Conservation (phyloP, 2,329 filamentous ascomycete genomes). For the Blastomyces emzantsi region DNA sequence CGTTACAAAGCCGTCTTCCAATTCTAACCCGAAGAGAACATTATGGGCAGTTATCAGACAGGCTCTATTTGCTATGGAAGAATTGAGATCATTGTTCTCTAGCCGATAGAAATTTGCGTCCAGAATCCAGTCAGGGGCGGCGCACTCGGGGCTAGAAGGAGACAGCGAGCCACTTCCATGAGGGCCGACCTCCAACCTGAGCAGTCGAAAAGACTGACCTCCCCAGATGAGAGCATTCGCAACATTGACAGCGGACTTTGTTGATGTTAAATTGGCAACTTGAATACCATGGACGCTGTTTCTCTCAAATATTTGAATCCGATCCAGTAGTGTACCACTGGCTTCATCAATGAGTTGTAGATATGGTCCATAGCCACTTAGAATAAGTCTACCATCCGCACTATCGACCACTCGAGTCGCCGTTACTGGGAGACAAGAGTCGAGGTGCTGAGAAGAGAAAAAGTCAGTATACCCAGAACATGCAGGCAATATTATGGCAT, state of each 20-base stretch:
- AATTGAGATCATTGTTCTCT: slow-evolving; percentile 20
- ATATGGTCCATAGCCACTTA: slow-evolving; percentile 34
- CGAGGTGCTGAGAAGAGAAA: slow-evolving; percentile 26
- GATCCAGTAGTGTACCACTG: slow-evolving; percentile 23
- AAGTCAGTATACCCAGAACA: slow-evolving; percentile 5
- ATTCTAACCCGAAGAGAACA: slow-evolving; percentile 52
- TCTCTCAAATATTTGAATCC: slow-evolving; percentile 28
- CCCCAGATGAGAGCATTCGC: slow-evolving; percentile 57
- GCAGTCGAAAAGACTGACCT: slow-evolving; percentile 45
- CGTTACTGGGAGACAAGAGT: slow-evolving; percentile 37
- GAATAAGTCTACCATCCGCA: slow-evolving; percentile 23
- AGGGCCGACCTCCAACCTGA: slow-evolving; percentile 25
- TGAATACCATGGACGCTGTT: slow-evolving; percentile 34
- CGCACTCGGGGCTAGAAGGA: slow-evolving; percentile 34
- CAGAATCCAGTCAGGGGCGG: slow-evolving; percentile 67
- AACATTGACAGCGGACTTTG: slow-evolving; percentile 15
- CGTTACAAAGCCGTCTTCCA: slow-evolving; percentile 15
- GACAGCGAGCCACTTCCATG: slow-evolving; percentile 18
- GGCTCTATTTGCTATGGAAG: slow-evolving; percentile 33
- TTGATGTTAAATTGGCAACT: slow-evolving; percentile 16
- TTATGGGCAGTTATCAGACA: slow-evolving; percentile 81
- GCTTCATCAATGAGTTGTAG: slow-evolving; percentile 27
- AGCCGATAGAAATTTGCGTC: slow-evolving; percentile 48
- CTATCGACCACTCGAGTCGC: slow-evolving; percentile 29
- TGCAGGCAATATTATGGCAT: not conserved